These are phyloP conservation scores for Litchi chinensis DNA, from an alignment of 345 rosid genomes.

Conservation along the genomic window DNA sequence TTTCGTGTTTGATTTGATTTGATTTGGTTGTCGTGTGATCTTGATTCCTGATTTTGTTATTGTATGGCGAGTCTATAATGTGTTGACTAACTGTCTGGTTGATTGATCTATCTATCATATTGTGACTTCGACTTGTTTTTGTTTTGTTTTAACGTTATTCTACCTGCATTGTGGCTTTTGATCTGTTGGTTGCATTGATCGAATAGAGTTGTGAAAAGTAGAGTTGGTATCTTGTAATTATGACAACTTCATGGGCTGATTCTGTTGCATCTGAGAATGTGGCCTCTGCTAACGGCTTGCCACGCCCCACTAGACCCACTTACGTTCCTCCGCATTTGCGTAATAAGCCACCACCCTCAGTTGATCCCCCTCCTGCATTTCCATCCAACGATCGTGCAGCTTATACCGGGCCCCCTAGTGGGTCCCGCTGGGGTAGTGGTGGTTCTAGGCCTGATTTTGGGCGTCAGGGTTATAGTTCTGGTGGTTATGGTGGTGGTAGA, in stretches of 20 bases:
- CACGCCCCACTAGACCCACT: slow-evolving; percentile 30
- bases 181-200: background rate
- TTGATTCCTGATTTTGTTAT: background rate
- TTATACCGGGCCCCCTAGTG: slow-evolving; percentile 27
- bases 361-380: slow-evolving; percentile 27
- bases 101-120: background rate
- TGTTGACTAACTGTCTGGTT: background rate
- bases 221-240: slow-evolving; percentile 29
- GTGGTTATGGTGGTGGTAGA: slow-evolving; percentile 25
- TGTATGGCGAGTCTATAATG: background rate
- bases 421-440: slow-evolving; percentile 32
- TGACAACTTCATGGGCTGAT: slow-evolving; percentile 61
- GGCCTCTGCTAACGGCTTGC: slow-evolving; percentile 14
- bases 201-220: background rate
- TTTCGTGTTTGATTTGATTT: background rate
- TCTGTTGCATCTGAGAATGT: slow-evolving; percentile 45
- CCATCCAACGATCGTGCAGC: slow-evolving; percentile 25
- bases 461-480: slow-evolving; percentile 20
- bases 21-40: background rate
- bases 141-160: background rate
- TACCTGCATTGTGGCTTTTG: slow-evolving; percentile 11
- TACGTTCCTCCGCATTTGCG: slow-evolving; percentile 65
- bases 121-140: background rate
- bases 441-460: slow-evolving; percentile 32
- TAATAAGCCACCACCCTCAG: slow-evolving; percentile 30